A percentile compares a stretch with the other conserved stretches of the same genome.
Evolutionary conservation across 306 rosid species (phyloP).

Genomic region (Medicago arabica): DNA sequence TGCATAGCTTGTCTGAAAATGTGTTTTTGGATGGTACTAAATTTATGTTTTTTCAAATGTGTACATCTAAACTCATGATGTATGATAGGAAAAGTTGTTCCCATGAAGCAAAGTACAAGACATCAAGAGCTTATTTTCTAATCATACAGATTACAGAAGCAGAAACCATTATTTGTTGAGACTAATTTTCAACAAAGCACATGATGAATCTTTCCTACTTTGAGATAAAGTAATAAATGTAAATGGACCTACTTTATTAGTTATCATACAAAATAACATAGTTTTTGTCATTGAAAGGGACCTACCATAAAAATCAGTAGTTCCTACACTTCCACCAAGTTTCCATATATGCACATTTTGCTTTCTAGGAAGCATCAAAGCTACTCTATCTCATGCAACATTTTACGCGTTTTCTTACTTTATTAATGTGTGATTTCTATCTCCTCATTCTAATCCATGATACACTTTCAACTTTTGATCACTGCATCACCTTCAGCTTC

Average conservation of each 20-base stretch:
- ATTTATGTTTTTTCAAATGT: too few species aligned
- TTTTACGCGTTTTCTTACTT: background rate
- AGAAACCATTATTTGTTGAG: background rate
- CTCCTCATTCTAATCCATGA: background rate
- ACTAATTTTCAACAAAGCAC: background rate
- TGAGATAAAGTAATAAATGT: conserved; percentile 1
- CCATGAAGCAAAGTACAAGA: too few species aligned
- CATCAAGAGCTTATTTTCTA: background rate
- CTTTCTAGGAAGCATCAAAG: conserved; percentile 18
- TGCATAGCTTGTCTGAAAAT: too few species aligned
- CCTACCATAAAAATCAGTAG: background rate
- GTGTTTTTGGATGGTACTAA: too few species aligned
- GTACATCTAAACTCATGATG: too few species aligned
- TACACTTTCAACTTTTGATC: background rate
- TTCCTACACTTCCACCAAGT: background rate
- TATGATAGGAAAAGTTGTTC: too few species aligned
- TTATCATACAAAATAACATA: too few species aligned
- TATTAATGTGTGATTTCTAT: background rate
- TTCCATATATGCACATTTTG: background rate
- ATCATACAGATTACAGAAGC: background rate
- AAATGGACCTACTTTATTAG: background rate
- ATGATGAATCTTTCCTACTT: background rate
- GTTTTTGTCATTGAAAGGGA: background rate
- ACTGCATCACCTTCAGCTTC: conserved; percentile 14
- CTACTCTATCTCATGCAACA: background rate